Conservation (phyloP, 768 basidiomycete genomes). For the Russula abietina region DNA sequence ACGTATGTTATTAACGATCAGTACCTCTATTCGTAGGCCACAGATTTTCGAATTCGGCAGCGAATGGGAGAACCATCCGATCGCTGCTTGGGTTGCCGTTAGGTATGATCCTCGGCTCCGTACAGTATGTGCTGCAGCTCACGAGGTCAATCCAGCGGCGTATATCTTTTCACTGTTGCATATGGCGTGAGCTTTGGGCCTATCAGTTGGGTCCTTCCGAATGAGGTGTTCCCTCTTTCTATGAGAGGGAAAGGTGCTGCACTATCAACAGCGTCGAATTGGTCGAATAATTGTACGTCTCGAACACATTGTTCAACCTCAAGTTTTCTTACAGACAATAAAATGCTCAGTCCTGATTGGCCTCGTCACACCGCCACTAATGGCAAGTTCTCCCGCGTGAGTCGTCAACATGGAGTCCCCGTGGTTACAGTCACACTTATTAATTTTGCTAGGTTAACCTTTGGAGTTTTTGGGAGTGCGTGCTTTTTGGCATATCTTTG, state of each 20-base stretch:
- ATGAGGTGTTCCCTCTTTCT: constrained; percentile 76
- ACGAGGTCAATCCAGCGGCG: constrained; percentile 31
- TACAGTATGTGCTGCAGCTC: not conserved
- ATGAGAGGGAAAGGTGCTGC: constrained; percentile 79
- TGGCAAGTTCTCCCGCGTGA: constrained; percentile 56
- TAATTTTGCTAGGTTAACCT: constrained; percentile 47
- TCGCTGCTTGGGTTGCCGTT: constrained; percentile 66
- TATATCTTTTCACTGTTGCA: constrained; percentile 70
- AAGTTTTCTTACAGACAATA: not conserved
- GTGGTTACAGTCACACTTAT: not conserved
- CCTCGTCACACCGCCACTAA: constrained; percentile 59
- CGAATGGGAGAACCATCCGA: constrained; percentile 53
- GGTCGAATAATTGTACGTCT: constrained; percentile 66
- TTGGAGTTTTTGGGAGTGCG: constrained; percentile 56
- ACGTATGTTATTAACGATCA: not conserved
- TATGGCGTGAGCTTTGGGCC: constrained; percentile 78
- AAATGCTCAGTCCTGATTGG: constrained; percentile 59
- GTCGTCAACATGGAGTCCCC: constrained; percentile 19
- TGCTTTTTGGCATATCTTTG: constrained; percentile 66
- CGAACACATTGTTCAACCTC: not conserved
- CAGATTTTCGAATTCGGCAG: constrained; percentile 46
- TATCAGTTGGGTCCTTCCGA: constrained; percentile 77
- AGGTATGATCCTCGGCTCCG: constrained; percentile 38
- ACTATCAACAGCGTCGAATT: constrained; percentile 78
- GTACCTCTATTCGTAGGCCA: not conserved